phyloP scores from a whole-genome alignment of 2,329 filamentous ascomycete genomes.

The Trichocomaceae sp. region DNA sequence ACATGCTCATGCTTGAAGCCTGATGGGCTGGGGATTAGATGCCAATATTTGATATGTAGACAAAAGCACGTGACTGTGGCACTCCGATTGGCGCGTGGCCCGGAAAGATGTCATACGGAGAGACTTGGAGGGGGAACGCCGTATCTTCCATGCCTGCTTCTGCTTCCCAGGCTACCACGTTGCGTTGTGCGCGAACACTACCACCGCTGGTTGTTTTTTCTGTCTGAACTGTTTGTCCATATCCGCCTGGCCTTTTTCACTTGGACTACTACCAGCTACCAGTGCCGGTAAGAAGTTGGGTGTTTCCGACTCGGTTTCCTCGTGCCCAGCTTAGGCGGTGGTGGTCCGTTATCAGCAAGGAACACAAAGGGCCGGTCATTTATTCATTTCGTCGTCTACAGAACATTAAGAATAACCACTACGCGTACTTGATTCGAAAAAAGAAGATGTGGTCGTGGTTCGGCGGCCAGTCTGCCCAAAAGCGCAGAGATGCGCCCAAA shows the following conservation, averaged over 20 bases:
- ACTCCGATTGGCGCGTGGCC: conserved; percentile 25
- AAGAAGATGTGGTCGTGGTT: conserved; percentile 76
- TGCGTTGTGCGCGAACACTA: neutral
- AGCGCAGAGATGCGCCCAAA: conserved; percentile 90
- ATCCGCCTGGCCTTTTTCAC: neutral
- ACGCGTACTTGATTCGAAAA: neutral
- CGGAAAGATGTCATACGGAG: conserved; percentile 13
- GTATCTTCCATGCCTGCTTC: neutral
- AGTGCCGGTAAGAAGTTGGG: neutral
- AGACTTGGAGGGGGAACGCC: conserved; percentile 1
- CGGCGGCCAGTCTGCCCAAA: conserved; percentile 72
- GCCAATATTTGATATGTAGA: neutral
- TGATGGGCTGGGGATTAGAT: too few species aligned
- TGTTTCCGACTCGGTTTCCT: neutral
- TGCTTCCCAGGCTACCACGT: conserved; percentile 9
- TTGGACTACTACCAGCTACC: neutral
- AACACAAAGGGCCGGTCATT: neutral
- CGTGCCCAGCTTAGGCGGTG: neutral
- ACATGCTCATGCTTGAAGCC: neutral
- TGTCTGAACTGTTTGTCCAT: neutral
- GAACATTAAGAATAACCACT: neutral
- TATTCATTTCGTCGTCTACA: neutral
- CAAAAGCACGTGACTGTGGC: conserved; percentile 26
- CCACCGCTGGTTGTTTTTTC: neutral
- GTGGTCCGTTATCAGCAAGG: neutral